Conservation (phyloP, 2,329 filamentous ascomycete species). For the Lecanicillium sp. region DNA sequence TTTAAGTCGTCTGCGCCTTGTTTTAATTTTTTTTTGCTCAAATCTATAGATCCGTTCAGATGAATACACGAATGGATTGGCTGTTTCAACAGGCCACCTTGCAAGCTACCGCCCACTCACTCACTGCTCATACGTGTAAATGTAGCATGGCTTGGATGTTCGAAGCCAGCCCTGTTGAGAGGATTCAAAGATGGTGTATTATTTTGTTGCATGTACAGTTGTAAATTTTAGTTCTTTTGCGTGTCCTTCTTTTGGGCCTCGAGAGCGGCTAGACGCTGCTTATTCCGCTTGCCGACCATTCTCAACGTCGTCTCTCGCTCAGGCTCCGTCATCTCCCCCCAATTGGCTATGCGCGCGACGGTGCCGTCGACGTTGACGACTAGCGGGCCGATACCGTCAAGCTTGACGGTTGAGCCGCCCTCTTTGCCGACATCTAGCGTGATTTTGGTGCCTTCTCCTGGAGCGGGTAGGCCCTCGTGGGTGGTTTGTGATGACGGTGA, state of each 20-base stretch:
- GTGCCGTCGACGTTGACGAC: conserved; percentile 68
- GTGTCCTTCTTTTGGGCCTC: conserved; percentile 14
- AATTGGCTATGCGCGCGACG: conserved; percentile 63
- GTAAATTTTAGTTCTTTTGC: background rate
- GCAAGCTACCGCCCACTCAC: too few species aligned
- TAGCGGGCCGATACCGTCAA: conserved; percentile 64
- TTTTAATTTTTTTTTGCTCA: background rate
- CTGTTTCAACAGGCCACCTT: too few species aligned
- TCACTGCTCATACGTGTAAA: too few species aligned
- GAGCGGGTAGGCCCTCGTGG: conserved; percentile 17
- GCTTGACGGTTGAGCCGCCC: conserved; percentile 34
- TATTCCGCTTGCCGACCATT: conserved; percentile 60
- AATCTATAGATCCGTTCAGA: too few species aligned
- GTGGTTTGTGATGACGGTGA: background rate
- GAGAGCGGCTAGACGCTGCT: conserved; percentile 49
- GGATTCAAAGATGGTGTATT: too few species aligned
- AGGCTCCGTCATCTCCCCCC: conserved; percentile 60
- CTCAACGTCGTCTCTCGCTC: conserved; percentile 60
- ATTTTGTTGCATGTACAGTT: too few species aligned
- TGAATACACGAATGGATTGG: too few species aligned
- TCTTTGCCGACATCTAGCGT: conserved; percentile 24
- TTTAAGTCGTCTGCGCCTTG: too few species aligned
- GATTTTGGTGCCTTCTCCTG: conserved; percentile 12
- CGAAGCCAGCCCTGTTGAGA: too few species aligned
- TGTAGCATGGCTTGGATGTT: too few species aligned